phyloP scores from a whole-genome alignment of 768 basidiomycete species.

The Hygrophoropsis aurantiaca region DNA sequence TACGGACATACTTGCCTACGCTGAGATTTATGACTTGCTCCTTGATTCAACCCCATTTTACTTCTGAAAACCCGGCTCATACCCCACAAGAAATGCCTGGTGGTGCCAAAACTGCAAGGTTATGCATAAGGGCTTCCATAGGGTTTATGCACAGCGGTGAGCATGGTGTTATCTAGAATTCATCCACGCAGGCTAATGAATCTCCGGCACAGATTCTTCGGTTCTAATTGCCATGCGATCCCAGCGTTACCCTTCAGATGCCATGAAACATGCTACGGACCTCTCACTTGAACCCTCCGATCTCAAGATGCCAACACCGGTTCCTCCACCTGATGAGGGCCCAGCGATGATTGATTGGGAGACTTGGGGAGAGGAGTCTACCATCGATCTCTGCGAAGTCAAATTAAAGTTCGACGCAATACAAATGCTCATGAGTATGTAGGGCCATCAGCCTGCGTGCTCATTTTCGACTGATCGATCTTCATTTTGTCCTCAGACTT shows the following conservation, averaged over 20 bases:
- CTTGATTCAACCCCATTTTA: slow-evolving; percentile 40
- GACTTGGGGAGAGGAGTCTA: slow-evolving; percentile 56
- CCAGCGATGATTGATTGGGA: slow-evolving; percentile 42
- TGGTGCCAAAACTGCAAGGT: slow-evolving; percentile 38
- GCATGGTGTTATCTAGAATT: slow-evolving; percentile 1
- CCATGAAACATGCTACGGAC: slow-evolving; percentile 22
- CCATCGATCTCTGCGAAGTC: slow-evolving; percentile 62
- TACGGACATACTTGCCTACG: slow-evolving; percentile 43
- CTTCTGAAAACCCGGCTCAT: slow-evolving; percentile 33
- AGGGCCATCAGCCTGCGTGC: neutral
- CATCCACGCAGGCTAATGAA: slow-evolving; percentile 3
- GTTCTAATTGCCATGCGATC: slow-evolving; percentile 67
- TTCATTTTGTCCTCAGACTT: slow-evolving; percentile 32
- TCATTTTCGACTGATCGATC: no score
- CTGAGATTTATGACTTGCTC: slow-evolving; percentile 51
- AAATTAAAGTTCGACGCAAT: slow-evolving; percentile 47
- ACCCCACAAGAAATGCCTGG: slow-evolving; percentile 27
- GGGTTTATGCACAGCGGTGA: slow-evolving; percentile 61
- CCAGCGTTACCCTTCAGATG: slow-evolving; percentile 43
- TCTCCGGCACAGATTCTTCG: slow-evolving; percentile 43
- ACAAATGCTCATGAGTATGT: slow-evolving; percentile 39
- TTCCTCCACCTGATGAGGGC: slow-evolving; percentile 20
- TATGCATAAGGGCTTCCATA: slow-evolving; percentile 61
- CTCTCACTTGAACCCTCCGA: slow-evolving; percentile 44
- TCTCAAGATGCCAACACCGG: slow-evolving; percentile 21